phyloP scores from a whole-genome alignment of 805 yeast genomes.

The Clavispora fructus region DNA sequence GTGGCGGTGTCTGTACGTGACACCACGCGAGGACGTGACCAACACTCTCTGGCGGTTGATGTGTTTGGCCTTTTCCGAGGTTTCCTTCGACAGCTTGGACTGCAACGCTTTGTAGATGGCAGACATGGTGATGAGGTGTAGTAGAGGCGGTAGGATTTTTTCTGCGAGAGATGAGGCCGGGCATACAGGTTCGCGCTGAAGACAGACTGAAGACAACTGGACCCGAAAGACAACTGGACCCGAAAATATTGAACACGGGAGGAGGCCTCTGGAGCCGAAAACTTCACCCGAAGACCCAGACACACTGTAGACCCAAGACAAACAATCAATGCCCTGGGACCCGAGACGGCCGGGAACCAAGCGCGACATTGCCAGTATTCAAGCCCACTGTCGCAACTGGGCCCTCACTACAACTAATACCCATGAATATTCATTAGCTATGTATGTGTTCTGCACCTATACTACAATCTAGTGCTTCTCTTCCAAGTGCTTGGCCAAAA shows the following conservation, averaged over 20 bases:
- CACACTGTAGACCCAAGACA: too few species aligned
- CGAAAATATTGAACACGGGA: too few species aligned
- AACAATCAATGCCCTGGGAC: too few species aligned
- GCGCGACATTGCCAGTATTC: too few species aligned
- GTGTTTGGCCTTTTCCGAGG: slow-evolving; percentile 47
- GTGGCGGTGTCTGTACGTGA: slow-evolving; percentile 93
- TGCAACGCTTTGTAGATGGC: slow-evolving; percentile 44
- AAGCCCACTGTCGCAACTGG: too few species aligned
- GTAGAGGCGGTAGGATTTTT: not conserved
- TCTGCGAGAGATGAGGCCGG: slow-evolving; percentile 9
- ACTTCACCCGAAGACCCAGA: too few species aligned
- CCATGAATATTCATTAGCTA: not conserved
- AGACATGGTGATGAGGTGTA: slow-evolving; percentile 25
- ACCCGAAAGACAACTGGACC: too few species aligned
- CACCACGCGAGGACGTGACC: slow-evolving; percentile 89
- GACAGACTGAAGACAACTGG: too few species aligned
- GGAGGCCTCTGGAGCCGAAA: too few species aligned
- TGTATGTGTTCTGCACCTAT: not conserved
- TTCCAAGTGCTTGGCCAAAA: slow-evolving; percentile 51
- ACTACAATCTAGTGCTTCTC: slow-evolving; percentile 11
- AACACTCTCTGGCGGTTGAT: slow-evolving; percentile 85
- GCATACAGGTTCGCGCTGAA: not conserved
- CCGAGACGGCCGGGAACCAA: too few species aligned
- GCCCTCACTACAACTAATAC: too few species aligned
- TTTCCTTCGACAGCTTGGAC: slow-evolving; percentile 42